Base-by-base conservation (phyloP, 768 basidiomycete species). In the Calocybe cyanea region DNA sequence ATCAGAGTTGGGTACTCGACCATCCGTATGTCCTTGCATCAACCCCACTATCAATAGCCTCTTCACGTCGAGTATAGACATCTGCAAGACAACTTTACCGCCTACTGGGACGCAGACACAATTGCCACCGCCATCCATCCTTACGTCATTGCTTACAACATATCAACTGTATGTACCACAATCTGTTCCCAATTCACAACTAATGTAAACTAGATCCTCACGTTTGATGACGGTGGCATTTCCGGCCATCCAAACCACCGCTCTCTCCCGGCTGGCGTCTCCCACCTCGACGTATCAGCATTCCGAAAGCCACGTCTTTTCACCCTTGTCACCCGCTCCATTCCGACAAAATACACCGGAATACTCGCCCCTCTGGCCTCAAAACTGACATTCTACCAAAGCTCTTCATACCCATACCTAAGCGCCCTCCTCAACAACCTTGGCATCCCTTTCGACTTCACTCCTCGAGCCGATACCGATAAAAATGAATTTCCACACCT, bases 221-320 rank as follows among this genome's bases (percentile, higher is more conserved):
- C 92, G 0, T 96, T 95, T 58, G 93, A 96, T 62, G 47, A 66
- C 0, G 53, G 56, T 2, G 93, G 92, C 2, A 68, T 95, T 11
- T 90, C 92, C n/a, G 70, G 69, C 3, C 93, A 95, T 58, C 88
- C 88, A 2, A 96, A 96, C 60, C 93, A 96, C 63, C 73, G 69
- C 51, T 82, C 91, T 1, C 70, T 93, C 14, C 78, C 76, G 7
- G 60, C 65, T 17, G 87, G 83, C 31, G 77, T 74, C 30, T 60
- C 70, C 32, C 62, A 70, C 42, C 70, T 86, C 17, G 56, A 72
- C 40, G 28, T 50, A 56, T 56, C 55, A 31, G 32, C 38, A 54
- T 10, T 33, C 57, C 15, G 44, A 48, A 20, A 56, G 60, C 45
- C 67, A 10, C 64, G 63, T 4, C 65, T 86, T 10, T 90, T 78